Percentiles rank a stretch among this genome's conserved stretches.
These are phyloP conservation scores for Tuber aestivum DNA, from an alignment of 495 filamentous ascomycete genomes.

Conservation along the genomic window DNA sequence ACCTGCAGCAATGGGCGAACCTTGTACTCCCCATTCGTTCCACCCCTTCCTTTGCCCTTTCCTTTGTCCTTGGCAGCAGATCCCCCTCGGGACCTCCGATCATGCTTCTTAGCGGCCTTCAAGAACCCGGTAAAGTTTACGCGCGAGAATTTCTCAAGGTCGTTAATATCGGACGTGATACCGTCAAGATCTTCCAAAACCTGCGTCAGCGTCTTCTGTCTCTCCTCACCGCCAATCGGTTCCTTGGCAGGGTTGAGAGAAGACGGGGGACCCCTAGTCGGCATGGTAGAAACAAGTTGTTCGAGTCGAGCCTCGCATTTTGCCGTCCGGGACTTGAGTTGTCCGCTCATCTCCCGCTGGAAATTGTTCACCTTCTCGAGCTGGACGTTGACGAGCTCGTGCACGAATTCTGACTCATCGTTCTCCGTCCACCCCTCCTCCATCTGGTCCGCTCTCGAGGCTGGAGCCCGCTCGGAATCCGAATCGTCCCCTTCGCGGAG, in stretches of 20 bases:
- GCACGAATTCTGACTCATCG: slow-evolving; percentile 90
- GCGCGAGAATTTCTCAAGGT: slow-evolving; percentile 88
- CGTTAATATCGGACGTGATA: slow-evolving; percentile 84
- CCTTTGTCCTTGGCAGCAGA: slow-evolving; percentile 45
- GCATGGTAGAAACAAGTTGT: slow-evolving; percentile 44
- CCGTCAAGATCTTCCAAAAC: slow-evolving; percentile 71
- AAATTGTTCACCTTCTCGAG: slow-evolving; percentile 92
- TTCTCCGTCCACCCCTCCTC: slow-evolving; percentile 74
- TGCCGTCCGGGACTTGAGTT: slow-evolving; percentile 53
- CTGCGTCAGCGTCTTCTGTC: slow-evolving; percentile 56
- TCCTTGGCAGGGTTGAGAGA: neutral
- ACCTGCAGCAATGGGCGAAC: slow-evolving; percentile 87
- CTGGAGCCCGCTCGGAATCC: slow-evolving; percentile 33
- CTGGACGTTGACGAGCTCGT: slow-evolving; percentile 88
- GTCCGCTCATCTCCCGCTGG: slow-evolving; percentile 67
- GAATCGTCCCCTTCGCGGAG: slow-evolving; percentile 67
- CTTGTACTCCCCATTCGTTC: slow-evolving; percentile 57
- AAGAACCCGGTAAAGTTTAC: slow-evolving; percentile 97
- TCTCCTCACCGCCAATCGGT: slow-evolving; percentile 46
- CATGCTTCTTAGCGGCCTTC: slow-evolving; percentile 98
- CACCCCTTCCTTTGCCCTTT: slow-evolving; percentile 36
- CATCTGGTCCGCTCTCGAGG: slow-evolving; percentile 44
- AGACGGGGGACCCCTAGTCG: neutral
- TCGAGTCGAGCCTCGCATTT: slow-evolving; percentile 51
- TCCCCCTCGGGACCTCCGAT: slow-evolving; percentile 66